Percentiles rank a stretch among this genome's conserved stretches.
Evolutionary conservation across 176 grass and related monocot species (phyloP).

Genomic region (Lolium perenne): DNA sequence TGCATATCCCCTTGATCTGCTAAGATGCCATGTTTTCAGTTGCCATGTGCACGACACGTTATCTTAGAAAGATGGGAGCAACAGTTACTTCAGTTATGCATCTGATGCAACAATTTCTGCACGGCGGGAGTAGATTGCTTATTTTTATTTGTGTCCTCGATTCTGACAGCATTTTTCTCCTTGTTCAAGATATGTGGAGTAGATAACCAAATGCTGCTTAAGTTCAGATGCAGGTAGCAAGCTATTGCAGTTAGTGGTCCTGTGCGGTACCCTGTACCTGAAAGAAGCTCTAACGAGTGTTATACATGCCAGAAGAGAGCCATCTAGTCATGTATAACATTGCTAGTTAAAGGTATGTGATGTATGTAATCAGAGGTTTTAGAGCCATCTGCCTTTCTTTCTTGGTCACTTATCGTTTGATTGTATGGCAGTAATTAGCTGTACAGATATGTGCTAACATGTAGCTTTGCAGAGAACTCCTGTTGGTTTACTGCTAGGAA

Average conservation of each 20-base stretch:
- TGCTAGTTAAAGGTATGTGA: not conserved
- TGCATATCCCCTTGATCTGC: constrained; percentile 8
- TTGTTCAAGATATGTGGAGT: constrained; percentile 34
- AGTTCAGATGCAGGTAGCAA: constrained; percentile 32
- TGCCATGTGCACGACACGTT: constrained; percentile 27
- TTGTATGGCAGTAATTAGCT: not conserved
- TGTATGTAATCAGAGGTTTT: not conserved
- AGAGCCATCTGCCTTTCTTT: not conserved
- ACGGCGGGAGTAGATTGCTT: not conserved
- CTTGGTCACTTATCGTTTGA: not conserved
- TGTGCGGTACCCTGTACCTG: not conserved
- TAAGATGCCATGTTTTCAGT: constrained; percentile 32
- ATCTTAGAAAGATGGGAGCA: constrained; percentile 31
- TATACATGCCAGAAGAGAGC: not conserved
- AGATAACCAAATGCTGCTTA: constrained; percentile 27
- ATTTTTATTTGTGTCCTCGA: constrained; percentile 25
- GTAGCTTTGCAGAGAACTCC: not conserved
- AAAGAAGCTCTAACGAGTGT: not conserved
- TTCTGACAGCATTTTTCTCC: constrained; percentile 9
- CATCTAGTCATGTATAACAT: not conserved
- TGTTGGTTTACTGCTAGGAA: constrained; percentile 15
- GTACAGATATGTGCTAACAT: not conserved
- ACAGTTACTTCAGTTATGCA: constrained; percentile 42
- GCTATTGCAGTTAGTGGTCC: constrained; percentile 21
- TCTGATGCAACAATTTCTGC: not conserved